Evolutionary conservation across 345 rosid species (phyloP), one percentile per base, ranked within the genome.

Genomic region (Erucastrum elatum): DNA sequence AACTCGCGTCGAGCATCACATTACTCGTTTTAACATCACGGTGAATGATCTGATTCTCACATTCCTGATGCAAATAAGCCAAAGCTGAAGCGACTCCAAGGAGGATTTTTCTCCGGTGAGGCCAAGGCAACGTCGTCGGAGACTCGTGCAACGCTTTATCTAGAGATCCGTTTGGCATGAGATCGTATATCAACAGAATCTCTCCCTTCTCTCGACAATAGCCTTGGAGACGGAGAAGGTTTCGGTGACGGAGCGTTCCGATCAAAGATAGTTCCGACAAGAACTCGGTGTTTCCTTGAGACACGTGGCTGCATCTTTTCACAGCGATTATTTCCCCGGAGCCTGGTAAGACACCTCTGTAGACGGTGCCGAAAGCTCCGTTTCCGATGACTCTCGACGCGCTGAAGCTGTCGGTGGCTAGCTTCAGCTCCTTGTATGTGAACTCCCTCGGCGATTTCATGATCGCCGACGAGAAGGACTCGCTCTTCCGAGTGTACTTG

Each of bases 201-300:
- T 96, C 99, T 2, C 96, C 98, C 76, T 89, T 93, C 75, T 93
- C 98, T 67, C 88, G 89, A 69, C 99, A 96, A 89, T 93, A 96
- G 8, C 99, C 99, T 82, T 90, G 98, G 35, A 96, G 89, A 59
- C 92, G 85, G 12, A 96, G 90, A 8, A 96, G 96, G 75, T 96
- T 96, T 2, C 99, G 86, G 63, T 96, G 99, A 71, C 99, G 82
- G 2, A 96, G 90, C 8, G 90, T 86, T 17, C 98, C 99, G 64
- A 96, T 93, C 44, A 96, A 77, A 0, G 98, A 93, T 41, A 96
- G 71, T 60, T 96, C 99, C 0, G 99, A 91, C 34, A 91, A 74
- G 72, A 96, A 96, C 39, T 96, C 99, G 1, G 84, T 83, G 84
- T 90, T 91, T 8, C 99, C 99, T 79, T 95, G 99, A 41, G 86